Evolutionary conservation across 2,329 filamentous ascomycete genomes (phyloP), one percentile per base, ranked within the genome.

Genomic region (Xylaria hypoxylon): DNA sequence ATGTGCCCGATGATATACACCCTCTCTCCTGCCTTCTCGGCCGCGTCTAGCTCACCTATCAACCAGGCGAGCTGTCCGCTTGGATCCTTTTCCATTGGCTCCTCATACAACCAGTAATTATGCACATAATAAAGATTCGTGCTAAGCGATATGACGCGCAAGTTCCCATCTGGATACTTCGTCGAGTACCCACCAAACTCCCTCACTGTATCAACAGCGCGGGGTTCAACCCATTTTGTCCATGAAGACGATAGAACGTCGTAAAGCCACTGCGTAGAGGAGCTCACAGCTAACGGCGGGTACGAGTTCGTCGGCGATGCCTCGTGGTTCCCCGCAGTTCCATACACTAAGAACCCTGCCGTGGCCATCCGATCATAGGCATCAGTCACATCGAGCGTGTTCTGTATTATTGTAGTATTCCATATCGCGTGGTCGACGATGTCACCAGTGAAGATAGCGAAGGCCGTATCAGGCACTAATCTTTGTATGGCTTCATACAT

Each of bases 381-480:
- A 38, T 80, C 74, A 28, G 80, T 77, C 62, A 88, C 73, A 45
- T 70, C 71, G 71, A 70, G 55, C 5, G 68, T 71, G 59, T 77
- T 78, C 63, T 75, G 73, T 56, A 56, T 50, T 61, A 71, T 69
- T 24, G 77, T 79, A 2, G 82, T 84, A 60, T 81, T 79, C 84
- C 84, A 85, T 55, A 85, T 72, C 2, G 80, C 81, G 63, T 87
- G 84, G 63, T 87, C 84, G 10, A 88, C 79, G 31, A 89, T 81
- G 66, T 89, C 87, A 5, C 87, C 87, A 0, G 87, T 89, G 76
- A 87, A 89, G 56, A 89, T 80, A n/a, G 82, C 78, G 65, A 89
- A 87, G 1, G 80, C 79, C 0, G 84, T 81, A 64, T 86, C 78
- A 1, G 81, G 82, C 0, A 79, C 81, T 15, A 85, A 67, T 7